Evolutionary conservation across 192 early-diverging fungal species (phyloP).

Genomic region (Mortierella alpina): DNA sequence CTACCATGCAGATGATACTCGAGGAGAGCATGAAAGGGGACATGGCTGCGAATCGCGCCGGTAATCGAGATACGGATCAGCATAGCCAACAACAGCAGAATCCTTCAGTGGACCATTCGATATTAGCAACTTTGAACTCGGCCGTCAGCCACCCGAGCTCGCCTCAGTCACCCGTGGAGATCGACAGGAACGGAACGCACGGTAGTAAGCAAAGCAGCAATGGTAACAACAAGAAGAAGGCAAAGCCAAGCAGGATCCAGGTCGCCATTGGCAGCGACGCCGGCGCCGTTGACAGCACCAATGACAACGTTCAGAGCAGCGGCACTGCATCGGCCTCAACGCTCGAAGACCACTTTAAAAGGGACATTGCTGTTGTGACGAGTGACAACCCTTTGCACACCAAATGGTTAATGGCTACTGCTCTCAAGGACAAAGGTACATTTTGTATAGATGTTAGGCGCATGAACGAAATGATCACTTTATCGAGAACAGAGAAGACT

Average conservation of each 20-base stretch:
- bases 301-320: not conserved
- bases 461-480: too few species aligned
- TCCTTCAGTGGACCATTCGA: slow-evolving; percentile 18
- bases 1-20: slow-evolving; percentile 32
- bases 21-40: slow-evolving; percentile 29
- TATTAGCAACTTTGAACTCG: slow-evolving; percentile 33
- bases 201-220: slow-evolving; percentile 4
- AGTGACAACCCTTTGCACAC: slow-evolving; percentile 49
- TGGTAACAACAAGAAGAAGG: slow-evolving; percentile 1
- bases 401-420: slow-evolving; percentile 52
- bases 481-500: too few species aligned
- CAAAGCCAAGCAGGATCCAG: not conserved
- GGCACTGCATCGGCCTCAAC: not conserved
- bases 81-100: not conserved
- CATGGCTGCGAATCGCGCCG: slow-evolving; percentile 1
- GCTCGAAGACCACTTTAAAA: slow-evolving; percentile 1
- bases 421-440: slow-evolving; percentile 46
- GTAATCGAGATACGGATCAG: not conserved
- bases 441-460: not conserved
- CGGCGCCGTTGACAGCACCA: not conserved
- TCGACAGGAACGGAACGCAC: not conserved
- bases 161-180: not conserved
- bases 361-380: slow-evolving; percentile 17
- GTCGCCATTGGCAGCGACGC: too few species aligned
- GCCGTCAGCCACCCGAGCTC: slow-evolving; percentile 7